Base-by-base conservation (phyloP, 2,329 filamentous ascomycete species). In the Colletotrichum brevisporum region DNA sequence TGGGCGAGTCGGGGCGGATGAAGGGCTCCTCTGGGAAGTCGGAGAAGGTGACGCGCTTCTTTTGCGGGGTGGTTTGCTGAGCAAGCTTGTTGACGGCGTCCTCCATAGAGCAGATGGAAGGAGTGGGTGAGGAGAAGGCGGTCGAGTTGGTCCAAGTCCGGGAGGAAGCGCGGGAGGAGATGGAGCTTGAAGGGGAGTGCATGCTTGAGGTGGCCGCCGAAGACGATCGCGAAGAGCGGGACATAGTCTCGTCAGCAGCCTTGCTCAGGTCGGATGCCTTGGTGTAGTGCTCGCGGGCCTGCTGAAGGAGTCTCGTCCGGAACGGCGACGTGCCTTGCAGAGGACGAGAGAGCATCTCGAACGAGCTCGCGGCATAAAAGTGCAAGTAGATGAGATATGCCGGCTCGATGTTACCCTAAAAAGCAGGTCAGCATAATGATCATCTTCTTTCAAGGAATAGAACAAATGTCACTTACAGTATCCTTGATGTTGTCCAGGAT, bases 331-430 rank as follows among this genome's bases (percentile, higher is more conserved):
- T 81, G 12, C 81, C 77, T 16, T 82, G 82, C 8, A 88, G 78
- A 43, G 83, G 80, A 31, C 83, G 82, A 1, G 86, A 86, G 72
- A 87, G 86, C 80, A 86, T 85, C 73, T 90, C 88, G 50, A 88
- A 82, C 15, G 88, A 85, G n/a, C 82, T 85, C 21, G 88, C 88
- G n/a, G 87, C 88, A 70, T 89, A 90, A 75, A 90, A 89, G 75
- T 88, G 84, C 6, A 90, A 81, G 69, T 88, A 89, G 71, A 90
- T 86, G 41, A 89, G 79, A 73, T 89, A 85, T 6, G 86, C 79
- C 2, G 86, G 85, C 74, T 89, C 85, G 21, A 86, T 78, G 27
- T 80, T 75, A 13, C 80, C 79, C 75, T 77, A n/a, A 0, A 5
- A 26, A 45, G 59, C 16, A 63, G 56, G 67, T 75, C 72, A 75